These are phyloP conservation scores for Cutaneotrichosporon cutaneum DNA, from an alignment of 1,284 basidiomycete genomes.

Conservation along the genomic window DNA sequence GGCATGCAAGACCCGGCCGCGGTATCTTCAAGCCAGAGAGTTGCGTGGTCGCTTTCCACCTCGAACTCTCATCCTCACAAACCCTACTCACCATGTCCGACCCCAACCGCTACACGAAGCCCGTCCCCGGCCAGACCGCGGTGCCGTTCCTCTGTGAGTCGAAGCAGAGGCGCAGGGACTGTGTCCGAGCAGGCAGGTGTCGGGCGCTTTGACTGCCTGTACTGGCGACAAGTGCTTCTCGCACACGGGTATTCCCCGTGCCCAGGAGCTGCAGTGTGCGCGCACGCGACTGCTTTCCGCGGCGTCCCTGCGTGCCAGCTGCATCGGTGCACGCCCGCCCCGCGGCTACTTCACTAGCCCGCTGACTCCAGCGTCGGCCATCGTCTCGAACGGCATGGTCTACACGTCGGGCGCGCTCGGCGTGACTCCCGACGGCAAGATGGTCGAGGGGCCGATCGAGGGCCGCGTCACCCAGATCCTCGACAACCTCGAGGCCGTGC, in stretches of 20 bases:
- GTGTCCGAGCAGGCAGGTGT: too few relatives aligned
- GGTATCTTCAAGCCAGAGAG: too few relatives aligned
- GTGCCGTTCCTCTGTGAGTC: constrained; percentile 57
- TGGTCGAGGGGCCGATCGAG: constrained; percentile 60
- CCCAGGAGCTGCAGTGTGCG: background rate
- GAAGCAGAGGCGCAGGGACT: too few relatives aligned
- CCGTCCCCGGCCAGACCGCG: constrained; percentile 40
- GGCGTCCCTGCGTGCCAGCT: too few relatives aligned
- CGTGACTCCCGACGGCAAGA: constrained; percentile 56
- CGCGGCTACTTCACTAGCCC: too few relatives aligned
- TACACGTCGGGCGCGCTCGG: constrained; percentile 66
- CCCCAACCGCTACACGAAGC: constrained; percentile 25
- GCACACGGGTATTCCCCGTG: background rate
- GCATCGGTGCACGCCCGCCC: too few relatives aligned
- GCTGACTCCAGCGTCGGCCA: constrained; percentile 42
- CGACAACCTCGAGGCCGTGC: constrained; percentile 61
- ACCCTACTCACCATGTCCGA: constrained; percentile 17
- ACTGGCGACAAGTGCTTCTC: background rate
- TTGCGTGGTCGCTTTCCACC: too few relatives aligned
- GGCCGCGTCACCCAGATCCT: constrained; percentile 60
- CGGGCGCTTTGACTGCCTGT: too few relatives aligned
- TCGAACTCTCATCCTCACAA: background rate
- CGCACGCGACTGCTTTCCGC: too few relatives aligned
- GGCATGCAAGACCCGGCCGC: background rate
- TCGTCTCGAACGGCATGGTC: constrained; percentile 57